Percentiles rank a stretch among this genome's conserved stretches.
These are phyloP conservation scores for Ascodesmis nigricans DNA, from an alignment of 495 filamentous ascomycete genomes.

Conservation along the genomic window DNA sequence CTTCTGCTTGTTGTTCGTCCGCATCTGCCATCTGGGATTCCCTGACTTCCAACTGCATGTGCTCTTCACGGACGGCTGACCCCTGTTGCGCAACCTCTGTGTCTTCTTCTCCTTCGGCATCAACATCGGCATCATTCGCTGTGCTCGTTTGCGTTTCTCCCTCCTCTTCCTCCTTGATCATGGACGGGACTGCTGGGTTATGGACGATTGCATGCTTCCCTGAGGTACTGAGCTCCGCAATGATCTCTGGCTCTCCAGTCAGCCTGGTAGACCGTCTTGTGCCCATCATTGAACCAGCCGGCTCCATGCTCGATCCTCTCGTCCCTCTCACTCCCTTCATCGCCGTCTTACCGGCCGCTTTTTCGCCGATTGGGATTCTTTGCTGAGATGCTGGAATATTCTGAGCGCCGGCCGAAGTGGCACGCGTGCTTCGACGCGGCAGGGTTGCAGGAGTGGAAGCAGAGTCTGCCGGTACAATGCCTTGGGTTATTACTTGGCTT, in stretches of 20 bases:
- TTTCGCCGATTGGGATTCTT: too few species aligned
- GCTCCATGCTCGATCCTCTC: constrained; percentile 17
- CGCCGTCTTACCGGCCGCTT: too few species aligned
- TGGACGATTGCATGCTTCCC: constrained; percentile 15
- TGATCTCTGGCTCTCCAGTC: constrained; percentile 12
- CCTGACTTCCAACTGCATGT: neutral
- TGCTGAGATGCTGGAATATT: too few species aligned
- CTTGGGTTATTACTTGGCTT: neutral
- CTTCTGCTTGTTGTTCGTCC: constrained; percentile 9
- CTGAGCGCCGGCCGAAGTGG: constrained; percentile 15
- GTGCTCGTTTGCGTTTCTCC: constrained; percentile 10
- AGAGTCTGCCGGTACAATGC: constrained; percentile 2
- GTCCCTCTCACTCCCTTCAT: too few species aligned
- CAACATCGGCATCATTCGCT: neutral
- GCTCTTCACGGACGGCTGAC: neutral
- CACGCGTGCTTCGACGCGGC: constrained; percentile 11
- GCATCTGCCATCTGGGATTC: neutral
- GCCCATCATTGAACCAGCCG: constrained; percentile 5
- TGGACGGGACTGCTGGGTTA: constrained; percentile 4
- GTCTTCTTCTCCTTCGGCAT: too few species aligned
- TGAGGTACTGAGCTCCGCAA: constrained; percentile 11
- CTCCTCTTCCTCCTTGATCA: constrained; percentile 12
- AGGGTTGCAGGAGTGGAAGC: constrained; percentile 1
- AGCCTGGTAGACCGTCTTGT: constrained; percentile 16
- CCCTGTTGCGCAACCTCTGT: neutral